Percentiles rank a stretch among this genome's conserved stretches.
phyloP scores from a whole-genome alignment of 805 yeast genomes.

The Yamadazyma laniorum region DNA sequence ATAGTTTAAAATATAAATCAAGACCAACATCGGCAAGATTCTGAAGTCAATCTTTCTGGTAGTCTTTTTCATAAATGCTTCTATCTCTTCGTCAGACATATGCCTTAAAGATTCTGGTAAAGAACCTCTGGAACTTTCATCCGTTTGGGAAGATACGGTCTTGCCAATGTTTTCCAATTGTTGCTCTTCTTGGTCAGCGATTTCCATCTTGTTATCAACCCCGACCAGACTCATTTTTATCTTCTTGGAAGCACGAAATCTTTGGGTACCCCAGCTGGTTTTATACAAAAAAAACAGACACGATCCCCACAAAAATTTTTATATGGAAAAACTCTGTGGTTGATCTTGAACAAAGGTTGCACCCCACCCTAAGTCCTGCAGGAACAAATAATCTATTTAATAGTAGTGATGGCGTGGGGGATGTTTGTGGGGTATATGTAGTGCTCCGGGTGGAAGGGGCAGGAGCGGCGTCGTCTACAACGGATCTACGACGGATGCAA shows the following conservation, averaged over 20 bases:
- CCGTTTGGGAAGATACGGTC: not conserved
- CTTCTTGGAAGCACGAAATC: too few relatives aligned
- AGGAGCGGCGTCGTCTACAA: too few relatives aligned
- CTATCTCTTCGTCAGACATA: constrained; percentile 42
- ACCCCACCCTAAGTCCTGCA: too few relatives aligned
- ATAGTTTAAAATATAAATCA: constrained; percentile 51
- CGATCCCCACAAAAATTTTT: not conserved
- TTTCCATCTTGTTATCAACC: constrained; percentile 8
- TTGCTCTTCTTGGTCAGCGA: constrained; percentile 7
- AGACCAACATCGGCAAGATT: constrained; percentile 49
- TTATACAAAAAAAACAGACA: too few relatives aligned
- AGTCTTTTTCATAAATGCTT: constrained; percentile 40
- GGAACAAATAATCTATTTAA: too few relatives aligned
- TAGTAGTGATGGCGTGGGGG: too few relatives aligned
- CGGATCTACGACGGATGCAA: too few relatives aligned
- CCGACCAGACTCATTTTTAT: too few relatives aligned
- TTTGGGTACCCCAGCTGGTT: too few relatives aligned
- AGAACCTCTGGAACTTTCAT: constrained; percentile 1
- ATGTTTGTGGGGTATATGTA: too few relatives aligned
- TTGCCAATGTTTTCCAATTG: constrained; percentile 1
- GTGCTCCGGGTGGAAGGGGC: too few relatives aligned
- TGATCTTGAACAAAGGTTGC: too few relatives aligned
- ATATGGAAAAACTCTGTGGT: not conserved
- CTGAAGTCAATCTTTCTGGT: constrained; percentile 49
- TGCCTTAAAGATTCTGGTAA: constrained; percentile 32